Evolutionary conservation across 495 filamentous ascomycete species (phyloP), one percentile per base, ranked within the genome.

Genomic region (Elaphomyces granulatus): DNA sequence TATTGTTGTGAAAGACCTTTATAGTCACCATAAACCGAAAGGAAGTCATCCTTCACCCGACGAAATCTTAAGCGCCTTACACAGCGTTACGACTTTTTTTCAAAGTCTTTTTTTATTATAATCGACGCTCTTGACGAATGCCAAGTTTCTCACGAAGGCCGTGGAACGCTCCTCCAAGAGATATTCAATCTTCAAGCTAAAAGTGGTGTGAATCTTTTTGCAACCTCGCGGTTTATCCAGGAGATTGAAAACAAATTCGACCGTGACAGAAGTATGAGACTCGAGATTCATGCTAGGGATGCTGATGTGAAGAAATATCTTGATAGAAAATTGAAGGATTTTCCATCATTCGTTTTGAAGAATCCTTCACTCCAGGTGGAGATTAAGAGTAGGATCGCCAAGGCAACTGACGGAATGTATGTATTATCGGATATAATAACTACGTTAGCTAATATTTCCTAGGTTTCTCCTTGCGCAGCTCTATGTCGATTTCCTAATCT

Each of bases 61-160:
- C 1, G 52, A 61, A 9, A 38, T 56, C n/a, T 45, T 45, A 0
- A 38, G 20, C 0, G 26, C 47, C 8, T 39, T 69, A 1, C 32
- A 40, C 10, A 46, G 20, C 14, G 34, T 58, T n/a, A 15, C 49
- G 19, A 18, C 4, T 19, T 1, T 21, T 1, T 53, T 51, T 19
- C 51, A 49, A 7, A 50, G 28, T 37, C 44, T 37, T 44, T 50
- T 4, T 67, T 66, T 38, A 52, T 71, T 32, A 15, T 71, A 12
- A 20, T 68, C 12, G 64, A 70, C 41, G 66, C 66, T 26, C 46
- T 70, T 3, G 65, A 70, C 43, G 66, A 70, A 45, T 61, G 56
- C 36, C 31, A 34, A 36, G 41, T 34, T 15, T 32, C 50, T 21
- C 43, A 59, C 42, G 53, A 49, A 48, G 51, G 42, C 47, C 50